Evolutionary conservation across 108 stramenopile species (phyloP).

Genomic region (Cyclotella cryptica): DNA sequence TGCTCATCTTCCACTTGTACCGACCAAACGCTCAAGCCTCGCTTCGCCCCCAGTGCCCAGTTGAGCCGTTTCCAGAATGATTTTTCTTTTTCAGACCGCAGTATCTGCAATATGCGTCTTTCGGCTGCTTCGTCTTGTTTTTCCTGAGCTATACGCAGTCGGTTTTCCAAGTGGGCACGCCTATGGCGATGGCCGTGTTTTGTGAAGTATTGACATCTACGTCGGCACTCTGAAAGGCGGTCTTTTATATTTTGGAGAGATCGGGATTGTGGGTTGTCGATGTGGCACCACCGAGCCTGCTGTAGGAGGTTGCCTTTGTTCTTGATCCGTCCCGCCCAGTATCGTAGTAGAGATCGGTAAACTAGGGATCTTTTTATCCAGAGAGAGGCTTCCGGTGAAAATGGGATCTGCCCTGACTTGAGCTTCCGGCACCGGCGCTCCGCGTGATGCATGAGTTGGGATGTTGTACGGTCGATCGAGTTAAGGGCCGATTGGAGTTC

Average conservation of each 20-base stretch:
- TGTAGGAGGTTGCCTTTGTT: neutral
- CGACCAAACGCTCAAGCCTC: neutral
- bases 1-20: slow-evolving; percentile 6
- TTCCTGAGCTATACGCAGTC: no score
- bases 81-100: slow-evolving; percentile 30
- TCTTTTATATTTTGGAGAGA: no score
- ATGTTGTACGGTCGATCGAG: neutral
- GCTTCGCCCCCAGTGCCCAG: slow-evolving; percentile 5
- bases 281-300: no score
- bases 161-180: no score
- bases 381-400: slow-evolving; percentile 27
- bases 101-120: no score
- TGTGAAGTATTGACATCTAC: no score
- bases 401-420: slow-evolving; percentile 10
- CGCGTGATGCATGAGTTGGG: slow-evolving; percentile 3
- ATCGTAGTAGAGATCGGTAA: neutral
- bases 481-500: no score
- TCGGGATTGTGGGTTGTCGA: no score
- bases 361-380: no score
- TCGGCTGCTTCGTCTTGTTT: no score
- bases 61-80: slow-evolving; percentile 21
- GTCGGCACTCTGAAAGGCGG: no score
- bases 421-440: slow-evolving; percentile 24
- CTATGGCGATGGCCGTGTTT: no score
- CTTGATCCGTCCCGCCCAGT: neutral